Evolutionary conservation across 2,329 filamentous ascomycete genomes (phyloP).

Genomic region (Parafenestella ontariensis): DNA sequence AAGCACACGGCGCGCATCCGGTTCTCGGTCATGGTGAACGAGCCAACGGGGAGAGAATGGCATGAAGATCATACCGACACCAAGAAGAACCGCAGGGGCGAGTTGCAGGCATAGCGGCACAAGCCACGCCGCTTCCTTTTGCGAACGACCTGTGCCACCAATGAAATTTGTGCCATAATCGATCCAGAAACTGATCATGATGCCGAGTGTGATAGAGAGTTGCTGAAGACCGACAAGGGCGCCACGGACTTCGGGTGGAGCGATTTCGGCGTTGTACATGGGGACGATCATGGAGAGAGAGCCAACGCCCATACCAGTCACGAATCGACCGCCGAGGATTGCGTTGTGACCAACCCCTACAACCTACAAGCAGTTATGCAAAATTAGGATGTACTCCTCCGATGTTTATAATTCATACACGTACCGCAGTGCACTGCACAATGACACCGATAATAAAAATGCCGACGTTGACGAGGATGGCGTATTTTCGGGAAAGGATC

Average conservation of each 20-base stretch:
- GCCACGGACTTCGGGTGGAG: slow-evolving; percentile 68
- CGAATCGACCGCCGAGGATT: slow-evolving; percentile 75
- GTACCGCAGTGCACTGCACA: slow-evolving; percentile 68
- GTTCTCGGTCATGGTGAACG: slow-evolving; percentile 71
- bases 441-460: slow-evolving; percentile 75
- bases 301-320: slow-evolving; percentile 74
- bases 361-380: neutral
- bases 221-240: slow-evolving; percentile 69
- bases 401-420: neutral
- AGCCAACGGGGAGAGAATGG: slow-evolving; percentile 81
- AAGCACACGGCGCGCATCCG: slow-evolving; percentile 69
- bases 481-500: slow-evolving; percentile 70
- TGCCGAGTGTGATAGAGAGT: slow-evolving; percentile 67
- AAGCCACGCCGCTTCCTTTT: slow-evolving; percentile 75
- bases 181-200: slow-evolving; percentile 65
- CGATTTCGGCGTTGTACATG: slow-evolving; percentile 53
- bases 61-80: slow-evolving; percentile 77
- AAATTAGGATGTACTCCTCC: neutral
- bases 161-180: slow-evolving; percentile 52
- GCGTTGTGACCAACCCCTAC: slow-evolving; percentile 59
- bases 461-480: slow-evolving; percentile 68
- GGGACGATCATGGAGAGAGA: slow-evolving; percentile 72
- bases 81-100: slow-evolving; percentile 69
- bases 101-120: slow-evolving; percentile 75
- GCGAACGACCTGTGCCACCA: slow-evolving; percentile 63